Conservation (phyloP, 2,329 filamentous ascomycete genomes). For the Neodidymelliopsis sp. region DNA sequence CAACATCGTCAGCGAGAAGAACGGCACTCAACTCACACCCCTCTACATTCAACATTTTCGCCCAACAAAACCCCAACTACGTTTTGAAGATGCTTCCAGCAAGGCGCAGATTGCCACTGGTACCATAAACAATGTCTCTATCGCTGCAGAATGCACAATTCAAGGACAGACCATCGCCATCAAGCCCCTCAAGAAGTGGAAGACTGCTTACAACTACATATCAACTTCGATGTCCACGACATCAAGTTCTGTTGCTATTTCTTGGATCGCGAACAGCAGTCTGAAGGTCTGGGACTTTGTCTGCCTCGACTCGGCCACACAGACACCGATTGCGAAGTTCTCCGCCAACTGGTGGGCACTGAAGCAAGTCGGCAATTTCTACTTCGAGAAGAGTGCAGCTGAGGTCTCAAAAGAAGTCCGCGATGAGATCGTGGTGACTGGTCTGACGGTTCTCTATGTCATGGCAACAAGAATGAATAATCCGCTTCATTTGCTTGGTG, state of each 20-base stretch:
- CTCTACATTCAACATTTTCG: slow-evolving; percentile 32
- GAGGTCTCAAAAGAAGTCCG: slow-evolving; percentile 16
- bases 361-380: slow-evolving; percentile 29
- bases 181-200: slow-evolving; percentile 29
- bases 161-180: slow-evolving; percentile 21
- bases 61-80: slow-evolving; percentile 27
- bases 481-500: slow-evolving; percentile 25
- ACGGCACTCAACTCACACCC: slow-evolving; percentile 14
- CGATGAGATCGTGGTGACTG: slow-evolving; percentile 30
- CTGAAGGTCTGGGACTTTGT: slow-evolving; percentile 32
- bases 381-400: slow-evolving; percentile 21
- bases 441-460: slow-evolving; percentile 28
- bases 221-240: slow-evolving; percentile 19
- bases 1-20: slow-evolving; percentile 24
- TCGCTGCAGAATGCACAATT: slow-evolving; percentile 25
- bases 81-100: slow-evolving; percentile 16
- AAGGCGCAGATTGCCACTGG: slow-evolving; percentile 19
- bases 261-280: slow-evolving; percentile 25
- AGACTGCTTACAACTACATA: slow-evolving; percentile 32
- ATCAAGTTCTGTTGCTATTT: slow-evolving; percentile 10
- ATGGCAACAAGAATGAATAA: slow-evolving; percentile 31
- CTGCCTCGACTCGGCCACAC: slow-evolving; percentile 24
- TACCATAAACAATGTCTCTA: slow-evolving; percentile 25
- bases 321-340: slow-evolving; percentile 29
- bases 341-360: slow-evolving; percentile 26